These are phyloP conservation scores for Firmiana major DNA, from an alignment of 345 rosid species.

Conservation along the genomic window DNA sequence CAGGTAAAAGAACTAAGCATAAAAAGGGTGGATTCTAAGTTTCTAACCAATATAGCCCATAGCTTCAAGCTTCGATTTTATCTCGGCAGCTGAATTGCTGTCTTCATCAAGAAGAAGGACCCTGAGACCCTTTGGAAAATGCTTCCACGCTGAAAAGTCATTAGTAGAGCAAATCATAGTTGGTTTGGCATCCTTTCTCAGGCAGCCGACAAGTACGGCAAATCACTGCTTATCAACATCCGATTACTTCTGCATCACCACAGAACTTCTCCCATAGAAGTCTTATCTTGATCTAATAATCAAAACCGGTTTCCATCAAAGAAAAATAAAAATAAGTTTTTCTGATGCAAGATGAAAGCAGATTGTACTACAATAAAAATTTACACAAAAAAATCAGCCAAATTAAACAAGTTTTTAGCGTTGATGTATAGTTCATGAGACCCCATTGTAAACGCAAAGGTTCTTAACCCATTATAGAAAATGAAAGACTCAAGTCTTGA, in stretches of 20 bases:
- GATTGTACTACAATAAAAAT: neutral
- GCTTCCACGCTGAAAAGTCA: slow-evolving; percentile 84
- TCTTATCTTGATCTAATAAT: too few relatives aligned
- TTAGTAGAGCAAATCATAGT: slow-evolving; percentile 84
- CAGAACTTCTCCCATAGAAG: neutral
- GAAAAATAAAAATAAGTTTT: neutral
- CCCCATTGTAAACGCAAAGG: neutral
- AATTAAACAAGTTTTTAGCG: neutral
- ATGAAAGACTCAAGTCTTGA: slow-evolving; percentile 5
- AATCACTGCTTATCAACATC: slow-evolving; percentile 20
- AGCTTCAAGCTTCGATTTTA: slow-evolving; percentile 73
- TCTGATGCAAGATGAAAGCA: neutral
- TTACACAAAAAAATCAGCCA: neutral
- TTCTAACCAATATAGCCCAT: slow-evolving; percentile 84
- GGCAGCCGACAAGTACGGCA: slow-evolving; percentile 39
- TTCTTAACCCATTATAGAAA: neutral
- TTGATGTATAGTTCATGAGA: neutral
- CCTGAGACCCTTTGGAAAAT: slow-evolving; percentile 91
- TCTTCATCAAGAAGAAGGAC: slow-evolving; percentile 78
- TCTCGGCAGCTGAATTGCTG: slow-evolving; percentile 50
- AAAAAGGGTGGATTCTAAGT: slow-evolving; percentile 28
- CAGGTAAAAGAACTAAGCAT: neutral
- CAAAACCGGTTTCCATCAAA: neutral
- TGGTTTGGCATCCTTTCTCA: slow-evolving; percentile 95
- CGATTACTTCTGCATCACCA: slow-evolving; percentile 33